Conservation (phyloP, 2,329 filamentous ascomycete genomes). For the Pochonia chlamydosporia region DNA sequence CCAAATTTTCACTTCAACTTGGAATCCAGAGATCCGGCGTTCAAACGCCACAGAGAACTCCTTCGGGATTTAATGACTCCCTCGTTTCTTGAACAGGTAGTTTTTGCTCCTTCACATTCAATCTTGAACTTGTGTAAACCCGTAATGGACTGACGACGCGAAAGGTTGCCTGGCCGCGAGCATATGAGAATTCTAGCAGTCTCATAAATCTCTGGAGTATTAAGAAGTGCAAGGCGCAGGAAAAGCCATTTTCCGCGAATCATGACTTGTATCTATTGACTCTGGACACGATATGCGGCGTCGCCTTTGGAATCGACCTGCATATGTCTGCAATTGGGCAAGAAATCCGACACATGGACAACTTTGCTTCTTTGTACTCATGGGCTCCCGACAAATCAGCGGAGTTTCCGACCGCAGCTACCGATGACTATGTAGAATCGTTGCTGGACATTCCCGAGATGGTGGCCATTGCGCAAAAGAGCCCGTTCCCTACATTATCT, state of each 20-base stretch:
- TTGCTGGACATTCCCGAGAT: constrained; percentile 20
- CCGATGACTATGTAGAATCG: constrained; percentile 14
- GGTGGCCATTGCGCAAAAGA: constrained; percentile 17
- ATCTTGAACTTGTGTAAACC: no score
- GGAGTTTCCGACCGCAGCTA: constrained; percentile 11
- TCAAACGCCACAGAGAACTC: constrained; percentile 26
- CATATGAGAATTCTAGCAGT: constrained; percentile 23
- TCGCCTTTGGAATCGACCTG: constrained; percentile 24
- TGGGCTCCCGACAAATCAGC: constrained; percentile 1
- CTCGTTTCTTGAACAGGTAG: constrained; percentile 24
- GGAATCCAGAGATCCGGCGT: constrained; percentile 23
- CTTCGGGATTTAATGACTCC: constrained; percentile 31
- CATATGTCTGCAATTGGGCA: constrained; percentile 12
- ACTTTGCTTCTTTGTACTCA: neutral
- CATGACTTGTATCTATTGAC: constrained; percentile 25
- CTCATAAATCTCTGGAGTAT: constrained; percentile 28
- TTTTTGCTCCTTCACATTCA: neutral
- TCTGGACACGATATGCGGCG: constrained; percentile 29
- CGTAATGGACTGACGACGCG: constrained; percentile 4
- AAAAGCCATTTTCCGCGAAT: constrained; percentile 24
- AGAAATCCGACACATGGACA: constrained; percentile 10
- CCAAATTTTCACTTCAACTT: constrained; percentile 28
- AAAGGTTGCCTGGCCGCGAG: constrained; percentile 28
- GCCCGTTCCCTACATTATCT: constrained; percentile 14
- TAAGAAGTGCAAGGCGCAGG: constrained; percentile 21